Conservation (phyloP, 2,329 filamentous ascomycete species). For the Paraphaeosphaeria minitans region DNA sequence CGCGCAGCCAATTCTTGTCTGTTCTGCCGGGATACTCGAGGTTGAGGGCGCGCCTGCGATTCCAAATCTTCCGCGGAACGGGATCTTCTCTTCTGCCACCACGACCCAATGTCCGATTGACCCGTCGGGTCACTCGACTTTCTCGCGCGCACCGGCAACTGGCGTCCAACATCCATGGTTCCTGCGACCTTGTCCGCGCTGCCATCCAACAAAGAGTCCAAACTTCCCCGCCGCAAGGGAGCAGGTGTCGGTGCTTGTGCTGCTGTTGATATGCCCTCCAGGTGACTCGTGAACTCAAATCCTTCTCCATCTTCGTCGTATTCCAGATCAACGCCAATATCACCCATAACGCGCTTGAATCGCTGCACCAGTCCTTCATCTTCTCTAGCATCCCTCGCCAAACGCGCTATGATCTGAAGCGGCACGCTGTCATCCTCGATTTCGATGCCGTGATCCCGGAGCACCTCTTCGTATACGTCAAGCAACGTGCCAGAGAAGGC, state of each 20-base stretch:
- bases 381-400: conserved; percentile 49
- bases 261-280: conserved; percentile 32
- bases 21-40: not conserved
- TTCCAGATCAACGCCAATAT: conserved; percentile 74
- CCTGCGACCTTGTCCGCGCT: conserved; percentile 58
- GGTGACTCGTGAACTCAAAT: conserved; percentile 40
- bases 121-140: conserved; percentile 19
- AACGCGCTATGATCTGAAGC: conserved; percentile 77
- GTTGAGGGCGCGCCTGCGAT: not conserved
- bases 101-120: conserved; percentile 13
- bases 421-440: conserved; percentile 77
- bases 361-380: conserved; percentile 64
- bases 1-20: not conserved
- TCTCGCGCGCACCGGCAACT: conserved; percentile 23
- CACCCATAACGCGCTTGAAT: conserved; percentile 69
- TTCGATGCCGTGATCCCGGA: conserved; percentile 72
- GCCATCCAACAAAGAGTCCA: conserved; percentile 65
- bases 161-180: conserved; percentile 30
- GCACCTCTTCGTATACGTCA: conserved; percentile 75
- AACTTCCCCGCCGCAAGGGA: conserved; percentile 56
- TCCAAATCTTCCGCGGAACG: conserved; percentile 27
- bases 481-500: conserved; percentile 77
- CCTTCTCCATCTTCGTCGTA: conserved; percentile 55
- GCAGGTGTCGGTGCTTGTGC: conserved; percentile 23
- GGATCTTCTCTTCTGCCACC: conserved; percentile 24